Evolutionary conservation across 179 eudicot species (phyloP).

Genomic region (Spinacia oleracea): DNA sequence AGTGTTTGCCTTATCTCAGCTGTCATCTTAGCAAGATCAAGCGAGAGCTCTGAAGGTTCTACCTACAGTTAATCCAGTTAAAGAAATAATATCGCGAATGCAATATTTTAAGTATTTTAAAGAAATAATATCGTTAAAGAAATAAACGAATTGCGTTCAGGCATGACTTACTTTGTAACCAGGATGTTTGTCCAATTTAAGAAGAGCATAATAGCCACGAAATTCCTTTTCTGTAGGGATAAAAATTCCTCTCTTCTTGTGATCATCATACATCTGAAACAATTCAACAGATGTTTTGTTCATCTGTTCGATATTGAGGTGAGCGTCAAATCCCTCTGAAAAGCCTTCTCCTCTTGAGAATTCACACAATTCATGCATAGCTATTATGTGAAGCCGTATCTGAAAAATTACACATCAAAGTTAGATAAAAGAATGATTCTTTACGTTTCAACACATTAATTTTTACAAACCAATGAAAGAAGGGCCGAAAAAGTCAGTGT

Average conservation of each 20-base stretch:
- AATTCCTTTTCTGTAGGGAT: constrained; percentile 89
- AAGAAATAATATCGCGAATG: neutral
- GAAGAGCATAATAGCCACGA: constrained; percentile 98
- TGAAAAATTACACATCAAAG: constrained; percentile 40
- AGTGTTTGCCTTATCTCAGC: constrained; percentile 82
- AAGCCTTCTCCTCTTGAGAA: constrained; percentile 96
- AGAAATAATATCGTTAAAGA: constrained; percentile 7
- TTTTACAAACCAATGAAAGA: neutral
- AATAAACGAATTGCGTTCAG: constrained; percentile 10
- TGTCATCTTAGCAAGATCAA: constrained; percentile 98
- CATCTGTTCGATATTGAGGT: constrained; percentile 99
- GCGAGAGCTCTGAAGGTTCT: constrained; percentile 99
- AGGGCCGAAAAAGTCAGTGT: neutral
- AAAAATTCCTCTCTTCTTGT: constrained; percentile 78
- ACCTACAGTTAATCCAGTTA: constrained; percentile 53
- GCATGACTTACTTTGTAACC: constrained; percentile 85
- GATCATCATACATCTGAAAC: constrained; percentile 95
- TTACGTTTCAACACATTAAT: neutral
- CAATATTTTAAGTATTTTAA: neutral
- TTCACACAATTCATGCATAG: constrained; percentile 98
- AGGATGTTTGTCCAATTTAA: constrained; percentile 97
- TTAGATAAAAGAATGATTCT: neutral
- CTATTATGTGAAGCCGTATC: constrained; percentile 96
- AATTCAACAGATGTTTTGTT: constrained; percentile 96
- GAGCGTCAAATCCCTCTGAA: constrained; percentile 98